These are phyloP conservation scores for Mycosarcoma maydis DNA, from an alignment of 1,284 basidiomycete species.

Conservation along the genomic window DNA sequence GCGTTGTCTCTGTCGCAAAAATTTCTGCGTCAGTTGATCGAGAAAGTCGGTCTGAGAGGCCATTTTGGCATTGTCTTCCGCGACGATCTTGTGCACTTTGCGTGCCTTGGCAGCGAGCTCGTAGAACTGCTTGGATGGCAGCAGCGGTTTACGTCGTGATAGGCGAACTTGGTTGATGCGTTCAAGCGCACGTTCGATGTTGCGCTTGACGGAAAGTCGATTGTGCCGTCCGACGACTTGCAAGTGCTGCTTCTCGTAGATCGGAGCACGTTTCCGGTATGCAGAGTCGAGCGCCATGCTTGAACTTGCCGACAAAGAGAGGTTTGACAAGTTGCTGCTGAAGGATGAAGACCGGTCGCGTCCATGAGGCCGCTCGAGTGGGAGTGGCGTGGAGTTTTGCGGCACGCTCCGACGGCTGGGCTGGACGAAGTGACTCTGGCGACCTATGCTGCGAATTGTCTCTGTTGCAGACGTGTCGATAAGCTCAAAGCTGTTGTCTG, in stretches of 20 bases:
- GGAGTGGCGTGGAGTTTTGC: conserved; percentile 9
- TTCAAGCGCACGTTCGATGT: conserved; percentile 1
- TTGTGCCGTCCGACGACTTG: neutral
- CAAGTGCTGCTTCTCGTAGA: conserved; percentile 21
- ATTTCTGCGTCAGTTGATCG: conserved; percentile 2
- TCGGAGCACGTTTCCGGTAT: conserved; percentile 20
- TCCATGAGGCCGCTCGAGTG: neutral
- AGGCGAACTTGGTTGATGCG: conserved; percentile 9
- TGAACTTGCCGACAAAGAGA: neutral
- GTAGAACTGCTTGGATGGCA: conserved; percentile 13
- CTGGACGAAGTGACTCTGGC: conserved; percentile 18
- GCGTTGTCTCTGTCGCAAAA: conserved; percentile 20
- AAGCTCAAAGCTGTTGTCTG: neutral
- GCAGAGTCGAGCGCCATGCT: neutral
- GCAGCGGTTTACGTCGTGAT: neutral
- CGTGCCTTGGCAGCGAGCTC: conserved; percentile 30
- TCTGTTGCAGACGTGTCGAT: conserved; percentile 21
- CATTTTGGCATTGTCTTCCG: conserved; percentile 28
- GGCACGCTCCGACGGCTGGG: conserved; percentile 6
- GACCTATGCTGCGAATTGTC: conserved; percentile 21
- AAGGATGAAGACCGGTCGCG: conserved; percentile 16
- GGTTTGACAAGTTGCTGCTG: conserved; percentile 7
- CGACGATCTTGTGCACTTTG: conserved; percentile 30
- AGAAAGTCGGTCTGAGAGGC: neutral
- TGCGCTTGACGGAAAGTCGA: neutral